These are phyloP conservation scores for Cucurbita pepo DNA, from an alignment of 306 rosid species.

Conservation along the genomic window DNA sequence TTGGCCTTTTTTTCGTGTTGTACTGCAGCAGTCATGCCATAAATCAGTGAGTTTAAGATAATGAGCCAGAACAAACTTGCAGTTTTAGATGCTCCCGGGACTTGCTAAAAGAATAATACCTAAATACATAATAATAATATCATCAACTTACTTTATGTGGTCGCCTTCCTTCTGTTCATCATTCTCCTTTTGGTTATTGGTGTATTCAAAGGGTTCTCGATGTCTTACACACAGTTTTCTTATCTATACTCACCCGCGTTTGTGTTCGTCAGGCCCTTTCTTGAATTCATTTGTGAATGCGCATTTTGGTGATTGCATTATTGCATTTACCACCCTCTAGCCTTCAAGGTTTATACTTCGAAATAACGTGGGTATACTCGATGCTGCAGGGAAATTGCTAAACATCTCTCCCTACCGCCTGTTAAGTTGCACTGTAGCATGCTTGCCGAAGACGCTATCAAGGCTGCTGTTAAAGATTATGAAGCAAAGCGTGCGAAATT, in stretches of 20 bases:
- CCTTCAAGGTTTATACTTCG: neutral
- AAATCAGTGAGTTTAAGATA: neutral
- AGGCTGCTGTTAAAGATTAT: slow-evolving; percentile 93
- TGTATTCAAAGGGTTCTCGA: too few species aligned
- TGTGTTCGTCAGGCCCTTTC: too few species aligned
- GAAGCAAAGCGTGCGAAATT: slow-evolving; percentile 36
- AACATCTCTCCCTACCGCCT: slow-evolving; percentile 93
- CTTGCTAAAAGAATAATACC: neutral
- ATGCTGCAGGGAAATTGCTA: slow-evolving; percentile 72
- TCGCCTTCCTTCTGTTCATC: neutral
- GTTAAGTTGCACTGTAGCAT: slow-evolving; percentile 98
- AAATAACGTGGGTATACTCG: neutral
- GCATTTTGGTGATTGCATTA: neutral
- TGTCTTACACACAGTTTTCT: too few species aligned
- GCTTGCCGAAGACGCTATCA: slow-evolving; percentile 99
- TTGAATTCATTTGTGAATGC: neutral
- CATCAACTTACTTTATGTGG: neutral
- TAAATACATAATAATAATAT: neutral
- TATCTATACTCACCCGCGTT: too few species aligned
- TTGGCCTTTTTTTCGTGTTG: neutral
- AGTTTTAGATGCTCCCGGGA: neutral
- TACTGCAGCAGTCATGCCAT: neutral
- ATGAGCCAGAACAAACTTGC: neutral
- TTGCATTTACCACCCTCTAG: too few species aligned
- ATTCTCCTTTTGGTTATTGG: neutral